Conservation (phyloP, 75 land plant genomes). For the Picea sitchensis region DNA sequence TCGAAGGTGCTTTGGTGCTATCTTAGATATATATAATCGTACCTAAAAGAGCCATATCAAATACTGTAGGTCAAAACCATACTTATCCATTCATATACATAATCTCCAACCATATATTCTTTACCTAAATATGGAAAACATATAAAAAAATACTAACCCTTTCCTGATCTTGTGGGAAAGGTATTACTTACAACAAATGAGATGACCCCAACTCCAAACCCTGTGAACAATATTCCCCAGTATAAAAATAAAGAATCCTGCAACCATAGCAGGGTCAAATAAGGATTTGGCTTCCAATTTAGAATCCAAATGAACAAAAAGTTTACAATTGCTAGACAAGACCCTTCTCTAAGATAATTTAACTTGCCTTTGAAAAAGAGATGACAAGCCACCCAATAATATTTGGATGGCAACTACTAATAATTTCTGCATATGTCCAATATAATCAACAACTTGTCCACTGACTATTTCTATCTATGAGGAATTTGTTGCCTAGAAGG, state of each 20-base stretch:
- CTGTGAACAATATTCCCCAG: conserved; percentile 33
- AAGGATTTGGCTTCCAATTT: too few species aligned
- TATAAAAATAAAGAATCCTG: conserved; percentile 16
- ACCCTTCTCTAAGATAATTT: neutral
- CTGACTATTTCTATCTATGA: too few species aligned
- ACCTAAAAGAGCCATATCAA: conserved; percentile 34
- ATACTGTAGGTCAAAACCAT: neutral
- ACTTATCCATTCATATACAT: neutral
- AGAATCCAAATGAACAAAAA: too few species aligned
- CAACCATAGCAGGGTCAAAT: too few species aligned
- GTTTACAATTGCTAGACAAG: too few species aligned
- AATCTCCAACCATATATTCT: neutral
- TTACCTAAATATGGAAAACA: neutral
- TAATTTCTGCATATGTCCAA: neutral
- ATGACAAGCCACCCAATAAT: conserved; percentile 68
- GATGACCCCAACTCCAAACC: conserved; percentile 53
- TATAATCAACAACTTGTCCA: too few species aligned
- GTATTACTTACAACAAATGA: conserved; percentile 42
- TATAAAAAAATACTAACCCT: neutral
- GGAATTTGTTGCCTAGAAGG: too few species aligned
- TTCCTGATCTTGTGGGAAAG: neutral
- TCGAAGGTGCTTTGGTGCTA: conserved; percentile 57
- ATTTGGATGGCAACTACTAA: conserved; percentile 16
- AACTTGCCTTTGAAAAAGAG: conserved; percentile 52
- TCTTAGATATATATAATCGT: conserved; percentile 73